Conservation (phyloP, 1,284 basidiomycete species). For the Cutaneotrichosporon spelunceum region DNA sequence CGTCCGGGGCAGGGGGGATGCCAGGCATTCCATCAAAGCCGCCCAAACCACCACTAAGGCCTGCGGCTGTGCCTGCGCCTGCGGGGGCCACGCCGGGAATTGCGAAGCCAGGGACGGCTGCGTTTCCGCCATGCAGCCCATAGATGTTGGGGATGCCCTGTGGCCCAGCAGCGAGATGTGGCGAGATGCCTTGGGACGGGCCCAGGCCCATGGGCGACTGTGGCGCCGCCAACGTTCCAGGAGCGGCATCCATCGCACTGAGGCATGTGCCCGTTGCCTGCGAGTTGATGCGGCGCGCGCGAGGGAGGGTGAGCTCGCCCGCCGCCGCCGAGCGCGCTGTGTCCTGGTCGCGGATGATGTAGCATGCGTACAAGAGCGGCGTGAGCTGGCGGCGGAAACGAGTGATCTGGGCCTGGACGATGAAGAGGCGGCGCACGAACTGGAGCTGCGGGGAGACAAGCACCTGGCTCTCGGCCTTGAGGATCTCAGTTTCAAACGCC, state of each 20-base stretch:
- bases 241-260: background rate
- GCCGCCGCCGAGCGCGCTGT: slow-evolving; percentile 42
- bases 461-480: slow-evolving; percentile 49
- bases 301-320: slow-evolving; percentile 8
- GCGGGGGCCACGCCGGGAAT: slow-evolving; percentile 1
- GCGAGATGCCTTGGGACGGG: slow-evolving; percentile 5
- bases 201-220: background rate
- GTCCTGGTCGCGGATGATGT: slow-evolving; percentile 50
- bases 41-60: background rate
- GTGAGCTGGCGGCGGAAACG: slow-evolving; percentile 46
- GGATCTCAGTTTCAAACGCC: slow-evolving; percentile 50
- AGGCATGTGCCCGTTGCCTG: background rate
- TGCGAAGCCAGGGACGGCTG: background rate
- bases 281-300: background rate
- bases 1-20: background rate
- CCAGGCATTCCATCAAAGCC: background rate
- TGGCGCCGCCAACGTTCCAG: background rate
- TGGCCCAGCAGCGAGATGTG: slow-evolving; percentile 4
- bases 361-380: slow-evolving; percentile 45
- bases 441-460: slow-evolving; percentile 49
- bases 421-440: slow-evolving; percentile 49
- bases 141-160: slow-evolving; percentile 6
- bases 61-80: background rate
- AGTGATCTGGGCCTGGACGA: slow-evolving; percentile 50
- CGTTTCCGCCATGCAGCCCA: slow-evolving; percentile 6